Conservation (phyloP, 495 filamentous ascomycete genomes). For the Acidomyces sp. region DNA sequence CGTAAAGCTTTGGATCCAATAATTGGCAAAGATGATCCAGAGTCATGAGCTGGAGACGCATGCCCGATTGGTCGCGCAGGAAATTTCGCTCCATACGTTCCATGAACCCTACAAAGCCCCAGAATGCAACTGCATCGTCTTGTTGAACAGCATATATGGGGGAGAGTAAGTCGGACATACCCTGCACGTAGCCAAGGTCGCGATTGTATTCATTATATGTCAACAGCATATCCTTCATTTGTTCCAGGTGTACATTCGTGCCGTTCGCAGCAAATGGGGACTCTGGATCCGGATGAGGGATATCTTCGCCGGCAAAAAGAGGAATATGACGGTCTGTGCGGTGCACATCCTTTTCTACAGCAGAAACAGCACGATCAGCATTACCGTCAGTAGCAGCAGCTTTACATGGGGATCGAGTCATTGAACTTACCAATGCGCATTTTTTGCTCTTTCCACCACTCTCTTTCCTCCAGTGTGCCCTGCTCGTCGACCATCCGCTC, state of each 20-base stretch:
- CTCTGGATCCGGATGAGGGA: constrained; percentile 92
- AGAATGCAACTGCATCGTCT: constrained; percentile 92
- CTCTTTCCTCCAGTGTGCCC: constrained; percentile 59
- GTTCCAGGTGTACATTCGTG: constrained; percentile 94
- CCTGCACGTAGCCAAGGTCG: constrained; percentile 89
- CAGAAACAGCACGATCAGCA: constrained; percentile 37
- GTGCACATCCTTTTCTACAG: constrained; percentile 91
- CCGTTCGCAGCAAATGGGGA: constrained; percentile 84
- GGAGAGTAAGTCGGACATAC: constrained; percentile 93
- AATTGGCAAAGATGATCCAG: constrained; percentile 89
- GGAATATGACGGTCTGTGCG: constrained; percentile 87
- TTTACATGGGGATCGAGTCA: background rate
- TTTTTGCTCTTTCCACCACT: constrained; percentile 94
- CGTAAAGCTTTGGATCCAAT: constrained; percentile 88
- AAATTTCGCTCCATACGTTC: constrained; percentile 97
- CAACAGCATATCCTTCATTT: constrained; percentile 97
- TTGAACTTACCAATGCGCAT: constrained; percentile 67
- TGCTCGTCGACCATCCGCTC: constrained; percentile 75
- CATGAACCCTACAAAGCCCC: constrained; percentile 95
- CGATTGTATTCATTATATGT: constrained; percentile 97
- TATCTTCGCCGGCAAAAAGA: constrained; percentile 91
- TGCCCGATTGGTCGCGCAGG: constrained; percentile 86
- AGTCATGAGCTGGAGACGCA: constrained; percentile 79
- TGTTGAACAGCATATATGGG: constrained; percentile 95
- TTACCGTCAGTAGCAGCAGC: constrained; percentile 7